phyloP scores from a whole-genome alignment of 176 grass and related monocot species.

The Rhipidocladum racemiflorum region DNA sequence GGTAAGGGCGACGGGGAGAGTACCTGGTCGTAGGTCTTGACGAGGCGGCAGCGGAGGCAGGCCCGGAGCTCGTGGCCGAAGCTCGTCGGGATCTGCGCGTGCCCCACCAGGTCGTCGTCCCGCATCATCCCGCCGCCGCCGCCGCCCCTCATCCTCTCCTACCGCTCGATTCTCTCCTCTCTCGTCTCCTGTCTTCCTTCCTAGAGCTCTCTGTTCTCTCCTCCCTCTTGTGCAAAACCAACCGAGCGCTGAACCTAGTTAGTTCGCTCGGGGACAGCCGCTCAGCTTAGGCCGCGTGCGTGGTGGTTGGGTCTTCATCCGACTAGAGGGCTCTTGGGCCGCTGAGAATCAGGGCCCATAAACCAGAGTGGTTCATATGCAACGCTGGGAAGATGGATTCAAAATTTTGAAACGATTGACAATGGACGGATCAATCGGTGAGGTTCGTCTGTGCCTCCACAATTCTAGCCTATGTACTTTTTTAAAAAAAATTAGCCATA shows the following conservation, averaged over 20 bases:
- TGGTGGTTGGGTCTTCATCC: neutral
- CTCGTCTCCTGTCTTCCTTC: neutral
- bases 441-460: no score
- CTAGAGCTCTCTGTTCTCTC: neutral
- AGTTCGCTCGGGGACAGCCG: neutral
- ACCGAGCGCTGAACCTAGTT: neutral
- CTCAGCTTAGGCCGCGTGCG: neutral
- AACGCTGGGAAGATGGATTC: neutral
- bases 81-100: slow-evolving; percentile 96
- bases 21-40: slow-evolving; percentile 98
- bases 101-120: slow-evolving; percentile 35
- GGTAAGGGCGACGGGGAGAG: neutral
- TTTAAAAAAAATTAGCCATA: no score
- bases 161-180: neutral
- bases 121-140: slow-evolving; percentile 48
- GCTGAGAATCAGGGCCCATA: neutral
- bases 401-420: no score
- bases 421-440: no score
- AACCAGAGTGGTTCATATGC: neutral
- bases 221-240: neutral
- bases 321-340: neutral
- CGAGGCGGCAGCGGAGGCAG: slow-evolving; percentile 95
- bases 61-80: slow-evolving; percentile 98
- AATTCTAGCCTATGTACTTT: no score
- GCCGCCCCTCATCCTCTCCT: slow-evolving; percentile 16